phyloP scores from a whole-genome alignment of 2,329 filamentous ascomycete species.

The Ceratocystis cacaofunesta region DNA sequence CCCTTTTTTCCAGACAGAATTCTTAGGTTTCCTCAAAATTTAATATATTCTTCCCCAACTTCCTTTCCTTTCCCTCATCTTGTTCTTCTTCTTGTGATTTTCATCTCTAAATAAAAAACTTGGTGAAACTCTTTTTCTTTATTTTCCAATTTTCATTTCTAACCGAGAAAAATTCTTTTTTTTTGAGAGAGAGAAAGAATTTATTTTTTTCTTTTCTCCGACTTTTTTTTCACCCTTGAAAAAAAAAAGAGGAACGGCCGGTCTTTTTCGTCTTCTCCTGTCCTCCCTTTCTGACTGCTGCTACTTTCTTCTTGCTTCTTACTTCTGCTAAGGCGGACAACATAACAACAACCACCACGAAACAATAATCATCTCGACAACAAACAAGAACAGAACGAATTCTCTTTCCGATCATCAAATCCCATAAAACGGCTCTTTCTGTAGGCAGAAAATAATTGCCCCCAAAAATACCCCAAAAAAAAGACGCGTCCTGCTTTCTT shows the following conservation, averaged over 20 bases:
- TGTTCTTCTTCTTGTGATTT: not conserved
- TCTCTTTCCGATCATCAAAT: not conserved
- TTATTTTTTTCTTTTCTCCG: not conserved
- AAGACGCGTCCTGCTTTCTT: constrained; percentile 3
- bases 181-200: not conserved
- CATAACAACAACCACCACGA: not conserved
- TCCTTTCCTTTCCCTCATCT: not conserved
- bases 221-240: constrained; percentile 8
- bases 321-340: not conserved
- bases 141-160: constrained; percentile 6
- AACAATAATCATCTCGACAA: not conserved
- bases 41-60: not conserved
- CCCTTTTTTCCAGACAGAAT: not conserved
- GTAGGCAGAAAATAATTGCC: not conserved
- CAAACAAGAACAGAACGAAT: too few relatives aligned
- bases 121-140: constrained; percentile 2
- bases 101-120: not conserved
- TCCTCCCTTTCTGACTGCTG: not conserved
- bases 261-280: not conserved
- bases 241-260: not conserved
- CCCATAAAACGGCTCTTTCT: not conserved
- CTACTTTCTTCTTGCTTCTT: too few relatives aligned
- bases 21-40: not conserved
- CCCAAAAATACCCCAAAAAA: not conserved
- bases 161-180: not conserved